Evolutionary conservation across 129 eudicot genomes (phyloP).

Genomic region (Lonicera japonica): DNA sequence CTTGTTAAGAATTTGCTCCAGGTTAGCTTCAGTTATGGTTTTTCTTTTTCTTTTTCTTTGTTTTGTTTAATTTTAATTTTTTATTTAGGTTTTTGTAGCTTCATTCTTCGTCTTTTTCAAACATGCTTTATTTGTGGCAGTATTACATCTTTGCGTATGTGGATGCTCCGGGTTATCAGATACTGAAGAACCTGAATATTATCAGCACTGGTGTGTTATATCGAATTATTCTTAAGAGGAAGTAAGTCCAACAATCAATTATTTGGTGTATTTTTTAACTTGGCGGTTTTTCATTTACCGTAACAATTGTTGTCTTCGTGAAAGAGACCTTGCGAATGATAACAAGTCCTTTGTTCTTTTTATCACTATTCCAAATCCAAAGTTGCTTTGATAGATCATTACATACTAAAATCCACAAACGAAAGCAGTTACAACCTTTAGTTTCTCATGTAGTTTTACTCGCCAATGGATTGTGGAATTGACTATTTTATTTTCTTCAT

Average conservation of each 20-base stretch:
- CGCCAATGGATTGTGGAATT: neutral
- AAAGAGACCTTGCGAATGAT: neutral
- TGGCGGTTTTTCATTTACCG: neutral
- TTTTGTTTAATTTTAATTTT: slow-evolving; percentile 4
- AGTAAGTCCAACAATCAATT: slow-evolving; percentile 44
- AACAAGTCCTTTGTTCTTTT: neutral
- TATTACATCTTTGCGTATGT: slow-evolving; percentile 97
- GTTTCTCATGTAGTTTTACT: slow-evolving; percentile 4
- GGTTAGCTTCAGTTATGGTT: slow-evolving; percentile 31
- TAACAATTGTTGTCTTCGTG: neutral
- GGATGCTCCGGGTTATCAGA: slow-evolving; percentile 99
- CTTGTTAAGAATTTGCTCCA: slow-evolving; percentile 94
- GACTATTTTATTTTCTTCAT: neutral
- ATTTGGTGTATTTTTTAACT: neutral
- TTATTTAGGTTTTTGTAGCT: neutral
- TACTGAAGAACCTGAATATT: slow-evolving; percentile 87
- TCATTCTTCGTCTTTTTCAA: slow-evolving; percentile 21
- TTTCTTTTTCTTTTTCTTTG: neutral
- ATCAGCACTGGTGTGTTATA: slow-evolving; percentile 92
- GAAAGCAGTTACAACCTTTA: neutral
- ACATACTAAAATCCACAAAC: neutral
- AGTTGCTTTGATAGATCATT: neutral
- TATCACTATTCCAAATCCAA: neutral
- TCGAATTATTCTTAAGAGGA: slow-evolving; percentile 80
- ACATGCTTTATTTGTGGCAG: slow-evolving; percentile 46